These are phyloP conservation scores for Lipomyces anomalus DNA, from an alignment of 805 yeast species.

Conservation along the genomic window DNA sequence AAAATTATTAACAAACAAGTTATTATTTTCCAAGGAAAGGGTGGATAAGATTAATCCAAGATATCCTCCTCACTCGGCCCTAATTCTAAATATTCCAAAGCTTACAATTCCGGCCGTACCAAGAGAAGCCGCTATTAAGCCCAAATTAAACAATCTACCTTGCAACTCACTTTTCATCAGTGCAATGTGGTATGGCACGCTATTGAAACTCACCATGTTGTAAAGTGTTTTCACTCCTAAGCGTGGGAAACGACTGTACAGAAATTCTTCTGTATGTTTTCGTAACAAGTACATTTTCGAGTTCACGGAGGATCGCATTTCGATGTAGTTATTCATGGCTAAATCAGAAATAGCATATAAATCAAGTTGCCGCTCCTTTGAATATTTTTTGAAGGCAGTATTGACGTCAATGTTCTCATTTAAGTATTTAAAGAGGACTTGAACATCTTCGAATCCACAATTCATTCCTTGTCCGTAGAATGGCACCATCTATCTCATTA, in stretches of 20 bases:
- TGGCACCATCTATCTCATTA: slow-evolving; percentile 76
- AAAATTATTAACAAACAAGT: too few species aligned
- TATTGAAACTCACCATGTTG: slow-evolving; percentile 87
- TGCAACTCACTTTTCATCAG: slow-evolving; percentile 9
- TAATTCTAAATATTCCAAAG: slow-evolving; percentile 6
- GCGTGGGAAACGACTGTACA: slow-evolving; percentile 72
- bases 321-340: slow-evolving; percentile 75
- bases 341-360: slow-evolving; percentile 68
- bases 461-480: slow-evolving; percentile 97
- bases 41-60: background rate
- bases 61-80: background rate
- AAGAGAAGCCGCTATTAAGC: slow-evolving; percentile 8
- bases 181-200: slow-evolving; percentile 53
- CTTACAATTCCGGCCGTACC: slow-evolving; percentile 12
- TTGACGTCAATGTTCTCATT: slow-evolving; percentile 29
- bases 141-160: slow-evolving; percentile 7
- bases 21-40: too few species aligned
- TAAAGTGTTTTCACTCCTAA: slow-evolving; percentile 44
- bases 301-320: slow-evolving; percentile 79
- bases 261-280: slow-evolving; percentile 59
- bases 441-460: slow-evolving; percentile 89
- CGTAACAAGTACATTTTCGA: slow-evolving; percentile 55
- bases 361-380: slow-evolving; percentile 55
- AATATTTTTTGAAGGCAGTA: slow-evolving; percentile 51
- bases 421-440: slow-evolving; percentile 49